A percentile compares a stretch with the other conserved stretches of the same genome.
phyloP scores from a whole-genome alignment of 2,329 filamentous ascomycete genomes.

The Aspergillus tanneri region DNA sequence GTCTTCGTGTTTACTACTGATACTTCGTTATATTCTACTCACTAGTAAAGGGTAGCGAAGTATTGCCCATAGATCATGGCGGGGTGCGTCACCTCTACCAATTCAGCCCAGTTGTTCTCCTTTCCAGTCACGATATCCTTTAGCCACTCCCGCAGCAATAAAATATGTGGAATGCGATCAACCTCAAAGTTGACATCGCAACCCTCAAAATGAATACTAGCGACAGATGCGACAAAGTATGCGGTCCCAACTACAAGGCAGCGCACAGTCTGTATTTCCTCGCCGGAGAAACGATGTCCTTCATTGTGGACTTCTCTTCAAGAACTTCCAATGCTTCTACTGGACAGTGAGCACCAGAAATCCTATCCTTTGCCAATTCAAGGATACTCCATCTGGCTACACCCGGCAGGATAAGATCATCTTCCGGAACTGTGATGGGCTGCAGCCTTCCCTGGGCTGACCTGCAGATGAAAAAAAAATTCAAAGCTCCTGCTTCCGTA shows the following conservation, averaged over 20 bases:
- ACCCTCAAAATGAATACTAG: not conserved
- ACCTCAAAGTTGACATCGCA: not conserved
- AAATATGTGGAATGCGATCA: not conserved
- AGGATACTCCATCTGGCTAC: conserved; percentile 66
- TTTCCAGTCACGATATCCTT: not conserved
- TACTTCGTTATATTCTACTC: no score
- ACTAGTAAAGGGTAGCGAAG: no score
- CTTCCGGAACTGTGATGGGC: conserved; percentile 76
- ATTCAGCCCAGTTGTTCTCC: not conserved
- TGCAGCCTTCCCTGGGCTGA: conserved; percentile 46
- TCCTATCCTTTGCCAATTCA: conserved; percentile 5
- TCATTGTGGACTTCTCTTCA: not conserved
- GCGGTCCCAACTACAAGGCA: conserved; percentile 2
- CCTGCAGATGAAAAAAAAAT: conserved; percentile 78
- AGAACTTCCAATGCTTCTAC: not conserved
- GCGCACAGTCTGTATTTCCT: not conserved
- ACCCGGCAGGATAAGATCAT: conserved; percentile 77
- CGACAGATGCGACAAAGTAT: not conserved
- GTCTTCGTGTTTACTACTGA: no score
- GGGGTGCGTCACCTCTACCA: not conserved
- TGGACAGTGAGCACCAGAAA: not conserved
- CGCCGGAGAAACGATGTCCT: not conserved
- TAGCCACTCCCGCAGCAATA: not conserved
- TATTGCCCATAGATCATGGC: no score
- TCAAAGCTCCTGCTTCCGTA: conserved; percentile 82